phyloP scores from a whole-genome alignment of 2,329 filamentous ascomycete species.

The Massarina eburnea region DNA sequence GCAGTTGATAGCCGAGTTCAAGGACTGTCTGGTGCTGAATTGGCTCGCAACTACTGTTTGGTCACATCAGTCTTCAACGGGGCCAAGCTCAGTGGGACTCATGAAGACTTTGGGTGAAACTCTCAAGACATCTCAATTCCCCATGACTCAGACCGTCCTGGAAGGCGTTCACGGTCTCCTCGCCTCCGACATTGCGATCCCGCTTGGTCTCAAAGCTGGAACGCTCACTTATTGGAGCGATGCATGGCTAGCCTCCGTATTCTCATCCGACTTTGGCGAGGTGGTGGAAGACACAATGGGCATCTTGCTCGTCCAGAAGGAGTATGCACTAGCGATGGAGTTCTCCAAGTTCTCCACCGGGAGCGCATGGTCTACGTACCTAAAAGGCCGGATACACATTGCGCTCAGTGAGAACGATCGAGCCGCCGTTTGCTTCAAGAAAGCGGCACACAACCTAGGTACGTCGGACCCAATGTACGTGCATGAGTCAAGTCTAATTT shows the following conservation, averaged over 20 bases:
- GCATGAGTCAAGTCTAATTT: conserved; percentile 15
- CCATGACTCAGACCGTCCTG: conserved; percentile 40
- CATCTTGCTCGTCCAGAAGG: conserved; percentile 46
- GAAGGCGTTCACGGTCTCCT: conserved; percentile 36
- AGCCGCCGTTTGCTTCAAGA: conserved; percentile 77
- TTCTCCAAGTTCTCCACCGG: conserved; percentile 67
- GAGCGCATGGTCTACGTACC: conserved; percentile 67
- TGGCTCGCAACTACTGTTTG: conserved; percentile 40
- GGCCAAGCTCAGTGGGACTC: conserved; percentile 26
- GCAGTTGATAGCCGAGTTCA: conserved; percentile 57
- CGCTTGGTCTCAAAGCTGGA: conserved; percentile 26
- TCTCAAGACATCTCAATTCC: conserved; percentile 28
- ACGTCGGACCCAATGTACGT: conserved; percentile 45
- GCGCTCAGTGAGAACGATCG: conserved; percentile 71
- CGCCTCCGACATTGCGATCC: conserved; percentile 35
- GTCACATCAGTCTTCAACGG: conserved; percentile 33
- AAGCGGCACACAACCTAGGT: conserved; percentile 81
- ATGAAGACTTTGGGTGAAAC: conserved; percentile 28
- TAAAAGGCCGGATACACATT: conserved; percentile 79
- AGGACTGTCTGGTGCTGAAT: conserved; percentile 37
- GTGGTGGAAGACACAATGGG: conserved; percentile 48
- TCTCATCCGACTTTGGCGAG: conserved; percentile 39
- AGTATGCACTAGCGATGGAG: conserved; percentile 57
- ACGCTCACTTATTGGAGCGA: conserved; percentile 51
- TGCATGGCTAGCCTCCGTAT: conserved; percentile 46